A percentile compares a stretch with the other conserved stretches of the same genome.
These are phyloP conservation scores for Leccinum huronense DNA, from an alignment of 1,284 basidiomycete genomes.

Conservation along the genomic window DNA sequence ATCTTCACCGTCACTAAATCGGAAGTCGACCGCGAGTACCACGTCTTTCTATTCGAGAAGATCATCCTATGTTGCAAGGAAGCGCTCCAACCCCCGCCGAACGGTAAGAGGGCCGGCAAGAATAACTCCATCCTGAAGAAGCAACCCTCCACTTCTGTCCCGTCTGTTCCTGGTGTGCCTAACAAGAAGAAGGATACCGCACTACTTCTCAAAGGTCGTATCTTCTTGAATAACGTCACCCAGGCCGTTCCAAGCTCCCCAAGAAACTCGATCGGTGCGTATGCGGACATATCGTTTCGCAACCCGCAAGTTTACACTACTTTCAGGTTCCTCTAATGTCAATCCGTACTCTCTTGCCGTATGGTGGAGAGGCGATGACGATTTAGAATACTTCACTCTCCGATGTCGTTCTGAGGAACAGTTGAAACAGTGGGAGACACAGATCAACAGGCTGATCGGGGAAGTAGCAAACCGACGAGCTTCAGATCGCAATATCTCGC, in stretches of 20 bases:
- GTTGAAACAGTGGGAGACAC: constrained; percentile 87
- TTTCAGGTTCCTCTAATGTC: constrained; percentile 43
- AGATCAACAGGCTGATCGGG: constrained; percentile 85
- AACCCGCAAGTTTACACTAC: constrained; percentile 13
- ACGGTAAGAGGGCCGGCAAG: constrained; percentile 63
- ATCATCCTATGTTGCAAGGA: constrained; percentile 99
- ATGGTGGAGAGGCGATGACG: constrained; percentile 93
- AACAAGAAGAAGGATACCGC: constrained; percentile 75
- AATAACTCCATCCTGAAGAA: constrained; percentile 79
- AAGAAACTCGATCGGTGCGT: constrained; percentile 61
- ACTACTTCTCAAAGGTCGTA: constrained; percentile 92
- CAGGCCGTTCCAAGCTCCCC: constrained; percentile 61
- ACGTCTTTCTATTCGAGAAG: constrained; percentile 98
- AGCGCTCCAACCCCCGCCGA: constrained; percentile 50
- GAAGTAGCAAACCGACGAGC: constrained; percentile 62
- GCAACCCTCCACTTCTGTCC: constrained; percentile 45
- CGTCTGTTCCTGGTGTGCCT: constrained; percentile 48
- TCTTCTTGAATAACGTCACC: constrained; percentile 96
- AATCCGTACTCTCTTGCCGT: constrained; percentile 74
- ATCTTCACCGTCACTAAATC: constrained; percentile 96
- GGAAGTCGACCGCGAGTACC: constrained; percentile 96
- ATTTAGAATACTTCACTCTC: constrained; percentile 91
- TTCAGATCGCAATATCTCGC: constrained; percentile 53
- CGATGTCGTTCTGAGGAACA: constrained; percentile 93
- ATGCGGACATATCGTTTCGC: constrained; percentile 6